Conservation (phyloP, 768 basidiomycete species). For the Suillus spraguei region DNA sequence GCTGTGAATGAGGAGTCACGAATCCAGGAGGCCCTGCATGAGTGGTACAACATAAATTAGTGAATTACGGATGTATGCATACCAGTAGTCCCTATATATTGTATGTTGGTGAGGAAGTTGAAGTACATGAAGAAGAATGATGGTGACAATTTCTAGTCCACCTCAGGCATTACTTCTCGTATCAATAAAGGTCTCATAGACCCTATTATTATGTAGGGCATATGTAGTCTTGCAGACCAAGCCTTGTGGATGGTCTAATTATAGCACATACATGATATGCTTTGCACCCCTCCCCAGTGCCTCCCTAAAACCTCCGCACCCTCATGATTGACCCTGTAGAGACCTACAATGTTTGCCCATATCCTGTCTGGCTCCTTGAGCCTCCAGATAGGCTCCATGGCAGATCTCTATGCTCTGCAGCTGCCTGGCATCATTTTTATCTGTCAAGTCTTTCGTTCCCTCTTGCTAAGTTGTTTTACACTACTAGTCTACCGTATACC, state of each 20-base stretch:
- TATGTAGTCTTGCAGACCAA: too few relatives aligned
- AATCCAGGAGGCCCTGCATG: constrained; percentile 77
- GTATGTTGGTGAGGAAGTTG: constrained; percentile 1
- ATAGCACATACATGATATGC: not conserved
- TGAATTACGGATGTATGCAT: constrained; percentile 2
- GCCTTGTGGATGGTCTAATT: not conserved
- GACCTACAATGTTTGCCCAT: too few relatives aligned
- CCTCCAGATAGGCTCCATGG: too few relatives aligned
- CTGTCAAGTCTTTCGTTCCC: too few relatives aligned
- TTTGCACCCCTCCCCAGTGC: not conserved
- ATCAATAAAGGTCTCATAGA: too few relatives aligned
- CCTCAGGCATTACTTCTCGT: too few relatives aligned
- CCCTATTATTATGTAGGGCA: too few relatives aligned
- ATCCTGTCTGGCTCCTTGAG: too few relatives aligned
- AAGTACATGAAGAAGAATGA: constrained; percentile 3
- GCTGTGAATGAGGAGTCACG: constrained; percentile 98
- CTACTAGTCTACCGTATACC: not conserved
- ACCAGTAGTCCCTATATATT: constrained; percentile 64
- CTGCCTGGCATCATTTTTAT: too few relatives aligned
- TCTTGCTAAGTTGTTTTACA: not conserved
- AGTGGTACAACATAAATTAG: not conserved
- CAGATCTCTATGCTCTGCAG: too few relatives aligned
- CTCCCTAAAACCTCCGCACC: too few relatives aligned
- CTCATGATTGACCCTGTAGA: too few relatives aligned
- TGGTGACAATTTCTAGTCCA: constrained; percentile 83